Evolutionary conservation across 202 grass and related monocot species (phyloP).

Genomic region (Panicum hallii): DNA sequence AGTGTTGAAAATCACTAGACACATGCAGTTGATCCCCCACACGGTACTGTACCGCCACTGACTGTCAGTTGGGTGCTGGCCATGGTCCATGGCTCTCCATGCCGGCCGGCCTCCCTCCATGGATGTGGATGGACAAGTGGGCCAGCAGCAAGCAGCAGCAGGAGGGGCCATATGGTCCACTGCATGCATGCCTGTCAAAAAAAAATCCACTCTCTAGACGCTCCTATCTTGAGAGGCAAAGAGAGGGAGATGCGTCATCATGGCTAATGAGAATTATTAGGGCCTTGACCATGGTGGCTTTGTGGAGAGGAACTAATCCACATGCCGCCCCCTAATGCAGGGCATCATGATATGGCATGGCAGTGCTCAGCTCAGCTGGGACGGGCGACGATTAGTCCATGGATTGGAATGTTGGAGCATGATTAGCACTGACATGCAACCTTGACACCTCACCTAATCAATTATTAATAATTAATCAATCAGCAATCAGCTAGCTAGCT

Average conservation of each 20-base stretch:
- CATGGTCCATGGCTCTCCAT: conserved; percentile 24
- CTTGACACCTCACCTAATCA: conserved; percentile 30
- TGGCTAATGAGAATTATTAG: conserved; percentile 58
- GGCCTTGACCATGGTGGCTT: conserved; percentile 41
- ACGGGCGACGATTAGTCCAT: conserved; percentile 25
- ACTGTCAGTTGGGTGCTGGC: conserved; percentile 39
- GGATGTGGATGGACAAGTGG: conserved; percentile 20
- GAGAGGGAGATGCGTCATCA: not conserved
- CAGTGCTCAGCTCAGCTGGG: not conserved
- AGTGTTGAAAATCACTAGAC: conserved; percentile 47
- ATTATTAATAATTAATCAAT: conserved; percentile 40
- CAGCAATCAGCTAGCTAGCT: conserved; percentile 17
- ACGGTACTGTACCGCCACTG: conserved; percentile 33
- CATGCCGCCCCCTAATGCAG: conserved; percentile 32
- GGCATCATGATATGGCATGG: conserved; percentile 45
- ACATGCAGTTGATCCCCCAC: conserved; percentile 31
- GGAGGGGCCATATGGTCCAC: not conserved
- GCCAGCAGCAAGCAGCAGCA: not conserved
- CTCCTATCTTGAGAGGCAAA: not conserved
- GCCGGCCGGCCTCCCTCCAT: not conserved
- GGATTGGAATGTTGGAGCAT: conserved; percentile 36
- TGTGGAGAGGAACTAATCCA: conserved; percentile 50
- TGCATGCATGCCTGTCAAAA: not conserved
- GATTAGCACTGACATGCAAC: conserved; percentile 34
- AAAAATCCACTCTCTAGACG: not conserved